phyloP scores from a whole-genome alignment of 805 yeast genomes.

The Metschnikowia cubensis region DNA sequence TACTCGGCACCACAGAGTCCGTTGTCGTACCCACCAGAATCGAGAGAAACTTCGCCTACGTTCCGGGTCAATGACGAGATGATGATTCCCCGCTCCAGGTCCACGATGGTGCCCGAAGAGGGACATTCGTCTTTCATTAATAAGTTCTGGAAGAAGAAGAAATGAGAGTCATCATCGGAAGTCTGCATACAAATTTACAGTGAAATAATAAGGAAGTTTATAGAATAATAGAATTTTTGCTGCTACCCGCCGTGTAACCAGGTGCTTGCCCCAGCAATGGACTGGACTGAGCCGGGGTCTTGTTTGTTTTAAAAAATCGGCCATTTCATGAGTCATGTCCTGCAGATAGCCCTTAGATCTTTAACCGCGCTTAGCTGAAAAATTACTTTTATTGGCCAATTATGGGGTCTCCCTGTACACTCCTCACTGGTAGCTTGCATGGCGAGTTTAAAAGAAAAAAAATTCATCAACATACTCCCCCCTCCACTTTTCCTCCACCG shows the following conservation, averaged over 20 bases:
- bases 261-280: not conserved
- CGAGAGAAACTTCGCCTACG: slow-evolving; percentile 8
- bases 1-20: slow-evolving; percentile 16
- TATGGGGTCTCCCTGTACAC: slow-evolving; percentile 3
- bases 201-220: not conserved
- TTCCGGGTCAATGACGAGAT: slow-evolving; percentile 2
- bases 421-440: slow-evolving; percentile 1
- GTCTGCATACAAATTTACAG: not conserved
- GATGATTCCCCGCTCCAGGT: slow-evolving; percentile 8
- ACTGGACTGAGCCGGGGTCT: not conserved
- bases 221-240: slow-evolving; percentile 3
- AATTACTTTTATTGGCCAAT: slow-evolving; percentile 30
- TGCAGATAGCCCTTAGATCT: slow-evolving; percentile 24
- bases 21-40: slow-evolving; percentile 4
- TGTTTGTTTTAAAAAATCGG: not conserved
- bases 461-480: not conserved
- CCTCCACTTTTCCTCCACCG: not conserved
- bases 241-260: not conserved
- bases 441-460: slow-evolving; percentile 1
- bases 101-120: slow-evolving; percentile 8
- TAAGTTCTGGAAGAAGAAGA: slow-evolving; percentile 22
- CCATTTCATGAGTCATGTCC: slow-evolving; percentile 8
- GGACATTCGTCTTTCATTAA: slow-evolving; percentile 12
- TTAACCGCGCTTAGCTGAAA: slow-evolving; percentile 37
- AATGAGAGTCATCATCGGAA: slow-evolving; percentile 1